A percentile compares a stretch with the other conserved stretches of the same genome.
Evolutionary conservation across 768 basidiomycete species (phyloP).

Genomic region (Lactarius tabidus): DNA sequence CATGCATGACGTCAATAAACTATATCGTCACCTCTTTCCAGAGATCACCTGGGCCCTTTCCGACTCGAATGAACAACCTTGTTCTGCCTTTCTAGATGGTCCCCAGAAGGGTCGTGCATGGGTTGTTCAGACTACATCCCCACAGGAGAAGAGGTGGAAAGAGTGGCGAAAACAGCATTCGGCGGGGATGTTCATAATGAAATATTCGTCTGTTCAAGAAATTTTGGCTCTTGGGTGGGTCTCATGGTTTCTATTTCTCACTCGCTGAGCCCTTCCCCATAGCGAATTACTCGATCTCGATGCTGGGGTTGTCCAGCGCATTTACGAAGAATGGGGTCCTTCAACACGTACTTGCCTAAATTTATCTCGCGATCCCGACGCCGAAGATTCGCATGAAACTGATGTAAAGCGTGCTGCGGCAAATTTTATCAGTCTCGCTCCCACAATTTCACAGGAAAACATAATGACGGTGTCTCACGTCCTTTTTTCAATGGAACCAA

Average conservation of each 20-base stretch:
- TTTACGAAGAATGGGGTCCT: neutral
- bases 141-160: neutral
- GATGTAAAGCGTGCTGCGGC: neutral
- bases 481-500: neutral
- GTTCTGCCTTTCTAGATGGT: neutral
- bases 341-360: neutral
- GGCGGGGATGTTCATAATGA: neutral
- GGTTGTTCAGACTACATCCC: neutral
- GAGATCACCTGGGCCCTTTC: no score
- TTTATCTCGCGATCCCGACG: neutral
- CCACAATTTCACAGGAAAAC: no score
- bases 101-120: neutral
- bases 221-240: neutral
- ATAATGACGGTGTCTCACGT: neutral
- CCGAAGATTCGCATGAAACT: neutral
- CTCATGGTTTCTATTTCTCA: neutral
- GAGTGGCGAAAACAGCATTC: neutral
- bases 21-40: no score
- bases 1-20: no score
- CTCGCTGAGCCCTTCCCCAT: neutral
- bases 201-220: neutral
- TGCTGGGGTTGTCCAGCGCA: neutral
- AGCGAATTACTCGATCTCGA: neutral
- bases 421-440: neutral
- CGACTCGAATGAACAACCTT: neutral